Evolutionary conservation across 768 basidiomycete species (phyloP), one percentile per base, ranked within the genome.

Genomic region (Dentipellis fragilis): DNA sequence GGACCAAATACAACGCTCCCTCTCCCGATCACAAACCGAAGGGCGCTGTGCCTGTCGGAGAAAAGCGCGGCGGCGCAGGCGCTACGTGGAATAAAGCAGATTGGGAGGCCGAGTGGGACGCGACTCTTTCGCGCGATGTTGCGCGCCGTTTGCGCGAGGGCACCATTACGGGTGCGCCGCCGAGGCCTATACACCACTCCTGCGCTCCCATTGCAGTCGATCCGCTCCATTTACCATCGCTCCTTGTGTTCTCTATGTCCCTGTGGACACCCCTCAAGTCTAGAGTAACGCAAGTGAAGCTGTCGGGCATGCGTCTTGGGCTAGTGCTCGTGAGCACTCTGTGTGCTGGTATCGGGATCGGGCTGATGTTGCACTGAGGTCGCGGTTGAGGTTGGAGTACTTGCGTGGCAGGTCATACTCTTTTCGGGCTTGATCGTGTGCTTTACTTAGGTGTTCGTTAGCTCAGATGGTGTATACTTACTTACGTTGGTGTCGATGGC

Each of bases 101-200:
- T 50, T 87, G 84, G 84, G 85, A 86, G 63, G 72, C 78, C 2
- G 79, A 84, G 61, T 86, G 83, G 83, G 79, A 80, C 61, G 68
- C 67, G 14, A 70, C 68, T 36, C 70, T 87, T n/a, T 85, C 84
- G 17, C 71, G 73, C 38, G 83, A 86, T 51, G 83, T 85, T 36
- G 80, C 83, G 11, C 67, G 67, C 42, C 69, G 79, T 14, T 58
- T 78, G 51, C 73, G 79, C 34, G 72, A 79, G 47, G 71, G 71
- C 52, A 67, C 63, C 17, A 35, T 46, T 38, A 55, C 46, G 2
- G 51, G 46, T 23, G 16, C 37, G 36, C 49, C 40, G 49, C 52
- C 29, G 29, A 37, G 50, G 49, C 29, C 23, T 9, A 23, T 17
- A 19, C 23, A 61, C 59, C 56, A 66, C 12, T 39, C 51, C 12